Base-by-base conservation (phyloP, 768 basidiomycete genomes). In the Podaxis sp. region DNA sequence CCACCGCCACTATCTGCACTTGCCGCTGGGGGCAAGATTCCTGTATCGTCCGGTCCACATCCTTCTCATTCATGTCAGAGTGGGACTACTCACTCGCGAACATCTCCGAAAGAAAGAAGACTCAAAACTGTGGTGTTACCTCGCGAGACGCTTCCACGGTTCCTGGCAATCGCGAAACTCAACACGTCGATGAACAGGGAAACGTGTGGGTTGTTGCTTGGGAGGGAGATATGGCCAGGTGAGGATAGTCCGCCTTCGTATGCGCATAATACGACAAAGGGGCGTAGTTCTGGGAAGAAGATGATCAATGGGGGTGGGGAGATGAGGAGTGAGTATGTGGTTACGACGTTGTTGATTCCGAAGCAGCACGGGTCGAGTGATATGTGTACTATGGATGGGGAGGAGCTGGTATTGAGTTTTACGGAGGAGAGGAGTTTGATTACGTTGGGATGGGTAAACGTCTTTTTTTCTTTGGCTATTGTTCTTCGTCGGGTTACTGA, bases 351-450 rank as follows among this genome's bases (percentile, higher is more conserved):
- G 70, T 75, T 96, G 69, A 88, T 96, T 17, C 95, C 95, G n/a
- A 90, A 85, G 73, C 95, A 96, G 69, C 88, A 87, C 62, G 88
- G 91, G 63, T 93, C 93, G 65, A 87, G 88, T 62, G 93, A 96
- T 76, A 93, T 93, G n/a, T 96, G 95, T 73, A 87, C 88, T 36
- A 96, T 95, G 90, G 88, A 93, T 58, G 88, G 90, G 70, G 95
- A 96, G 68, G 94, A 96, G 71, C 77, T 93, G 51, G 91, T 95
- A 6, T 76, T 95, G 75, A 84, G 86, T 67, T 93, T 96, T 71
- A 93, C 92, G 66, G 91, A 94, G 70, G 86, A 88, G 70, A 78
- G 90, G 65, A 85, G 83, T 66, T 74, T 96, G 69, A 88, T 96
- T 55, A 95, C 94, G 6, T 83, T 96, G 52, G 95, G 95, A 64